phyloP scores from a whole-genome alignment of 148 eudicot genomes.

The Chenopodium album region DNA sequence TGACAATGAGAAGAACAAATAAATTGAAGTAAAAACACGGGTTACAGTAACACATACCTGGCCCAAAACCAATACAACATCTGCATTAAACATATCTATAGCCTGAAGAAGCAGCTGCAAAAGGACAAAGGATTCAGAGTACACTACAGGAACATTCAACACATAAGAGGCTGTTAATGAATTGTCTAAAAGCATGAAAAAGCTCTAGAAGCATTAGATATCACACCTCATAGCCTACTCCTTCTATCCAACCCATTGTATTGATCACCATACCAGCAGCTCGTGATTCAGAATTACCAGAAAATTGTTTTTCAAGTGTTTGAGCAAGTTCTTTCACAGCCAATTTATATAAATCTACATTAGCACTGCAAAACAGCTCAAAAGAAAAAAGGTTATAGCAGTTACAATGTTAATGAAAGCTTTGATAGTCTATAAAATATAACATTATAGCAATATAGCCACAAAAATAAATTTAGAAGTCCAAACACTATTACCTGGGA shows the following conservation, averaged over 20 bases:
- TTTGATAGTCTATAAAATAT: background rate
- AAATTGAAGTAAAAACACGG: conserved; percentile 3
- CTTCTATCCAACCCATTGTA: conserved; percentile 99
- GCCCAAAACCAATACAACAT: conserved; percentile 86
- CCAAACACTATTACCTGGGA: conserved; percentile 53
- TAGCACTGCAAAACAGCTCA: conserved; percentile 46
- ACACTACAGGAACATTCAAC: conserved; percentile 2
- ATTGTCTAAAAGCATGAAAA: conserved; percentile 3
- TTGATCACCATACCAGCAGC: conserved; percentile 98
- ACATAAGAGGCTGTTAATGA: background rate
- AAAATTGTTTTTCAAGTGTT: conserved; percentile 74
- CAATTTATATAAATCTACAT: conserved; percentile 78
- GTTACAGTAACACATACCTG: conserved; percentile 53
- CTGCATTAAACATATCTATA: conserved; percentile 79
- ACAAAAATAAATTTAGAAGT: background rate
- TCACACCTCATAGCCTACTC: conserved; percentile 80
- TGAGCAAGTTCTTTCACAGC: conserved; percentile 85
- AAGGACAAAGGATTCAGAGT: conserved; percentile 6
- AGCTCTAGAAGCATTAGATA: background rate
- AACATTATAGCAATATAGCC: background rate
- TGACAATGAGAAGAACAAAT: background rate
- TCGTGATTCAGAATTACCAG: conserved; percentile 82
- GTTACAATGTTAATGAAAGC: background rate
- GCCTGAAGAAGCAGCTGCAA: conserved; percentile 93
- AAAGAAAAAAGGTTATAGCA: conserved; percentile 5